Evolutionary conservation across 257 asterid genomes (phyloP).

Genomic region (Schizonepeta tenuifolia): DNA sequence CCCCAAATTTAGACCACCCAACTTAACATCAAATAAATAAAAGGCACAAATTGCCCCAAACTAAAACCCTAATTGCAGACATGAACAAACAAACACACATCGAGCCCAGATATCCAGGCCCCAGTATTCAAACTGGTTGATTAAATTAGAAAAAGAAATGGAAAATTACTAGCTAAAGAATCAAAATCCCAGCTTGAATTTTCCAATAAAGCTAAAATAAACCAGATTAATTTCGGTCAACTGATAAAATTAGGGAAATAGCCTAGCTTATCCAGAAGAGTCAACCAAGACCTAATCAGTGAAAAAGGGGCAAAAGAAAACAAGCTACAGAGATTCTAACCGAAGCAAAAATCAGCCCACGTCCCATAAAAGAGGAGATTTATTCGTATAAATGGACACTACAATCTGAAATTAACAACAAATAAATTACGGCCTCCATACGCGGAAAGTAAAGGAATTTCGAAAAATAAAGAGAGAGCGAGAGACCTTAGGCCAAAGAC

Average conservation of each 20-base stretch:
- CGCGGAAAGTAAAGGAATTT: slow-evolving; percentile 25
- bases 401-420: slow-evolving; percentile 14
- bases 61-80: slow-evolving; percentile 33
- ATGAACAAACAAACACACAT: background rate
- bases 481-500: slow-evolving; percentile 34
- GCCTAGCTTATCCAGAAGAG: slow-evolving; percentile 43
- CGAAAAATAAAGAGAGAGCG: slow-evolving; percentile 15
- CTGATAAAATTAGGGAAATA: slow-evolving; percentile 20
- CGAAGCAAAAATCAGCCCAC: slow-evolving; percentile 3
- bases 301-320: slow-evolving; percentile 36
- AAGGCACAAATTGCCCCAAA: background rate
- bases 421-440: slow-evolving; percentile 24
- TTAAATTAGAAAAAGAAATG: background rate
- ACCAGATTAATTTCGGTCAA: slow-evolving; percentile 34
- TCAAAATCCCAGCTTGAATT: slow-evolving; percentile 31
- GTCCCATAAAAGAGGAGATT: slow-evolving; percentile 20
- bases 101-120: slow-evolving; percentile 14
- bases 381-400: slow-evolving; percentile 18
- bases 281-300: slow-evolving; percentile 39
- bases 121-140: background rate
- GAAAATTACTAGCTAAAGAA: slow-evolving; percentile 4
- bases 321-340: slow-evolving; percentile 30
- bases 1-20: slow-evolving; percentile 24
- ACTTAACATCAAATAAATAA: background rate
- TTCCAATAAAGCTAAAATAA: slow-evolving; percentile 18